Conservation (phyloP, 345 rosid genomes). For the Brassica napus region Da-Ae NC_063437.1:9528501-9529000, state of each 20-base stretch:
- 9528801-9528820: constrained; percentile 59
- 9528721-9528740: constrained; percentile 64
- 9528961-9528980: background rate
- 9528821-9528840: constrained; percentile 59
- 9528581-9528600: constrained; percentile 70
- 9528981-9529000: background rate
- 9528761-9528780: constrained; percentile 72
- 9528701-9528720: constrained; percentile 50
- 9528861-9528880: constrained; percentile 63
- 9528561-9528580: constrained; percentile 73
- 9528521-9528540: background rate
- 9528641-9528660: background rate
- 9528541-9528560: constrained; percentile 51
- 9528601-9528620: constrained; percentile 79
- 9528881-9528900: constrained; percentile 71
- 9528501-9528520: background rate
- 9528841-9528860: constrained; percentile 65
- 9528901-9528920: constrained; percentile 74
- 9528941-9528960: background rate
- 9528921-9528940: background rate
- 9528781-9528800: constrained; percentile 75
- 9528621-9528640: constrained; percentile 53
- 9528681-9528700: background rate
- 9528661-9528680: background rate
- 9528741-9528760: constrained; percentile 65